Conservation (phyloP, 2,329 filamentous ascomycete genomes). For the Biscogniauxia marginata region DNA sequence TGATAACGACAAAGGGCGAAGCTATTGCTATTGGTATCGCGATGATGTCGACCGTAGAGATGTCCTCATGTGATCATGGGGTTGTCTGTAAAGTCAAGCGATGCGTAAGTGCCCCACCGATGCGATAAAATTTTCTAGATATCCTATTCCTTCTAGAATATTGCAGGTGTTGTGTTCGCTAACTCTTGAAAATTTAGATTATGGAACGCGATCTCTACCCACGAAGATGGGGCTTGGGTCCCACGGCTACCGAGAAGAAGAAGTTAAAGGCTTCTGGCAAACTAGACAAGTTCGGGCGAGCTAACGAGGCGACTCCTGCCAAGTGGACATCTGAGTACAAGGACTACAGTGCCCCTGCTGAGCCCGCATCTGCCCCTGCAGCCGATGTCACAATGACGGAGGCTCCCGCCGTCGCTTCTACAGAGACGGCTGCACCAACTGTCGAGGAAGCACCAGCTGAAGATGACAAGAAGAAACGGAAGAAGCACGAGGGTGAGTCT, state of each 20-base stretch:
- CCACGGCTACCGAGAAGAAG: conserved; percentile 95
- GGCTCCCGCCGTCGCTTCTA: conserved; percentile 38
- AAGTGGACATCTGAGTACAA: conserved; percentile 94
- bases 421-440: conserved; percentile 33
- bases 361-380: conserved; percentile 43
- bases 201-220: conserved; percentile 99
- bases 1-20: conserved; percentile 99
- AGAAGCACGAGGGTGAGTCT: conserved; percentile 77
- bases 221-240: conserved; percentile 92
- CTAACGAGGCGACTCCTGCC: conserved; percentile 89
- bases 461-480: conserved; percentile 74
- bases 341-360: conserved; percentile 69
- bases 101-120: conserved; percentile 47
- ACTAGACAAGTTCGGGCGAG: conserved; percentile 93
- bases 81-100: conserved; percentile 99
- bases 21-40: conserved; percentile 95
- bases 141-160: too few species aligned
- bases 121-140: background rate
- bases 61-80: conserved; percentile 95
- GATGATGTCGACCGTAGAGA: conserved; percentile 96
- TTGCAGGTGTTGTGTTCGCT: too few species aligned
- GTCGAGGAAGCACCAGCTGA: conserved; percentile 46
- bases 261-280: conserved; percentile 98
- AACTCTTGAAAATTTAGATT: conserved; percentile 48
- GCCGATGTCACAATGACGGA: conserved; percentile 44